phyloP scores from a whole-genome alignment of 1,284 basidiomycete species.

The Porogramme epimiltina region DNA sequence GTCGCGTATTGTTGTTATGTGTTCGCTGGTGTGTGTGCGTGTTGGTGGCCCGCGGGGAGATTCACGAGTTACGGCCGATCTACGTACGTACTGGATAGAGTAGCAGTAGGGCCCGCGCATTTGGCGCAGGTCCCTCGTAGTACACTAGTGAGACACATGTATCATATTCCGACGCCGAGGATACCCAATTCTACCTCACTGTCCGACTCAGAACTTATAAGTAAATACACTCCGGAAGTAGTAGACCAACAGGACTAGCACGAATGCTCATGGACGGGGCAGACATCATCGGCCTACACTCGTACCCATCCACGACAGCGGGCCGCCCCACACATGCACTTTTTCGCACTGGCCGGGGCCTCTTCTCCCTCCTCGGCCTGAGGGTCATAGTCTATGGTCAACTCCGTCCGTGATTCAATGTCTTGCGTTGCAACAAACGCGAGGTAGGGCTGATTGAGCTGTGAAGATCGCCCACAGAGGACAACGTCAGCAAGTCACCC shows the following conservation, averaged over 20 bases:
- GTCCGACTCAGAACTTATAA: not conserved
- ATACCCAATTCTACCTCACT: not conserved
- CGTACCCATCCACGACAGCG: slow-evolving; percentile 28
- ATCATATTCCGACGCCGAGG: not conserved
- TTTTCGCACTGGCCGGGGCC: slow-evolving; percentile 21
- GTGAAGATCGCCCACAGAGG: no score
- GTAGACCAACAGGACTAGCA: no score
- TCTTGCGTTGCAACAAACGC: slow-evolving; percentile 52
- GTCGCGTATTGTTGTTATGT: not conserved
- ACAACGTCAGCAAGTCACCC: not conserved
- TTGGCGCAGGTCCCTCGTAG: not conserved
- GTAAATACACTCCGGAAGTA: no score
- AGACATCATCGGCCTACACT: no score
- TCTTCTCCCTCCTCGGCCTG: slow-evolving; percentile 31
- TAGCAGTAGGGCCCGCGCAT: no score
- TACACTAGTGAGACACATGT: not conserved
- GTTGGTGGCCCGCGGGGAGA: no score
- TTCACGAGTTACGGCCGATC: no score
- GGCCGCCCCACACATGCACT: slow-evolving; percentile 24
- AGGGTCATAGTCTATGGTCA: slow-evolving; percentile 68
- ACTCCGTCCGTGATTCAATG: slow-evolving; percentile 53
- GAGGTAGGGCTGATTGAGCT: slow-evolving; percentile 63
- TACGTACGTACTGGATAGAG: no score
- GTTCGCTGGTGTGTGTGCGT: not conserved
- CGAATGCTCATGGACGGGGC: no score